A percentile compares a stretch with the other conserved stretches of the same genome.
These are phyloP conservation scores for Cercospora sp. DNA, from an alignment of 2,329 filamentous ascomycete species.

Conservation along the genomic window DNA sequence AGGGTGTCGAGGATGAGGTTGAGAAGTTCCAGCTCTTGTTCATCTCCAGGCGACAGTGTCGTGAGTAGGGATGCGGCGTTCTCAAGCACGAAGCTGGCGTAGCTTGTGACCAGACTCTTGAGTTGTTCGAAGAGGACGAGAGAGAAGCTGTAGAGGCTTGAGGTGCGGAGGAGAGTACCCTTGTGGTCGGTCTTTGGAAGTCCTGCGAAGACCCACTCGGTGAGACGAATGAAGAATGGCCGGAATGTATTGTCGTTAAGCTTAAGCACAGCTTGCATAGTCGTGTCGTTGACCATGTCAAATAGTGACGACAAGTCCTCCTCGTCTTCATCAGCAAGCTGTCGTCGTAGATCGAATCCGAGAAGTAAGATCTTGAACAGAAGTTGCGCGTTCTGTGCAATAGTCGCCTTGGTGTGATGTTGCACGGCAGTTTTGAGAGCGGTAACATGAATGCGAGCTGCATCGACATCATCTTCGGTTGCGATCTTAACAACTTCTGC, in stretches of 20 bases:
- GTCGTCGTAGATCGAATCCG: conserved; percentile 64
- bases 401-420: conserved; percentile 71
- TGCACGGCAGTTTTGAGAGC: conserved; percentile 68
- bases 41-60: conserved; percentile 42
- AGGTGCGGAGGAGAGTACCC: conserved; percentile 63
- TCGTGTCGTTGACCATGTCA: conserved; percentile 61
- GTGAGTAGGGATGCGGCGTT: conserved; percentile 65
- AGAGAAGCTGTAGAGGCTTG: conserved; percentile 80
- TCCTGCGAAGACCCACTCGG: conserved; percentile 72
- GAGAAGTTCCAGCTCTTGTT: conserved; percentile 63
- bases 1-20: conserved; percentile 69
- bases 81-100: conserved; percentile 81
- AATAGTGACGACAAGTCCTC: conserved; percentile 60
- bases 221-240: conserved; percentile 81
- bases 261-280: conserved; percentile 92
- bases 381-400: conserved; percentile 71
- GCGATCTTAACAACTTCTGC: conserved; percentile 50
- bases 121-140: conserved; percentile 77
- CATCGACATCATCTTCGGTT: conserved; percentile 51
- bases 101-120: conserved; percentile 91
- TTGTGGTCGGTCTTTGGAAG: conserved; percentile 62
- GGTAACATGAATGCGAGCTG: conserved; percentile 42
- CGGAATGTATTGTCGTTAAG: conserved; percentile 92
- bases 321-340: conserved; percentile 45
- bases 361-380: conserved; percentile 64